Evolutionary conservation across 257 asterid species (phyloP), one percentile per base, ranked within the genome.

Genomic region (Salvia hispanica): DNA sequence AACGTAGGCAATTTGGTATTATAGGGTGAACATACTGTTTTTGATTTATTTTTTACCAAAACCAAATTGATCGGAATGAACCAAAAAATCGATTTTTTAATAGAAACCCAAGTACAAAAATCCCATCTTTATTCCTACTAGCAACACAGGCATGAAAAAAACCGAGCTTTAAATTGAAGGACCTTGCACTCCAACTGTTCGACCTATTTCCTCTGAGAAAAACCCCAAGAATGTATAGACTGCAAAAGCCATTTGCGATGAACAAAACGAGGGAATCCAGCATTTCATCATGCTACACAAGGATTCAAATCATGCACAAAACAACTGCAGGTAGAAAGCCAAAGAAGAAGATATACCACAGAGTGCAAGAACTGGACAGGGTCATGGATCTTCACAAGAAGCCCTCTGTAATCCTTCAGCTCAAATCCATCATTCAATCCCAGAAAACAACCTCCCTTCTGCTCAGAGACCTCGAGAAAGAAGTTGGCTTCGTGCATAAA

Each of bases 401-500:
- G 77, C 97, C 99, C 36, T 81, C 86, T 3, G 54, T 90, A 62
- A 80, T 93, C 62, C 71, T 93, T 45, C 78, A 73, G 62, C 89
- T 93, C 42, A 86, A 82, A 67, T 88, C 91, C 79, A 78, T 90
- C 9, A 82, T 93, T 54, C 85, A 80, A 39, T 90, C 97, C 58
- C 96, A 73, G 77, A 90, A 86, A 80, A 74, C 68, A 11, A 86
- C 67, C 55, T 76, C 77, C 13, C 76, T 93, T 58, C 86, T 77
- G 60, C 96, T 93, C 21, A 80, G 99, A 82, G 99, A 93, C 83
- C 95, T 88, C n/a, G 99, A 90, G 74, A 93, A 93, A 69, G 91
- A 81, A 79, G 97, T 90, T 56, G 99, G 99, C 57, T 88, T 90
- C 52, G 95, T 88, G 70, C 90, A 90, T 79, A 93, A 93, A 75